Base-by-base conservation (phyloP, 2,329 filamentous ascomycete genomes). In the Sclerotinia sclerotiorum region DNA sequence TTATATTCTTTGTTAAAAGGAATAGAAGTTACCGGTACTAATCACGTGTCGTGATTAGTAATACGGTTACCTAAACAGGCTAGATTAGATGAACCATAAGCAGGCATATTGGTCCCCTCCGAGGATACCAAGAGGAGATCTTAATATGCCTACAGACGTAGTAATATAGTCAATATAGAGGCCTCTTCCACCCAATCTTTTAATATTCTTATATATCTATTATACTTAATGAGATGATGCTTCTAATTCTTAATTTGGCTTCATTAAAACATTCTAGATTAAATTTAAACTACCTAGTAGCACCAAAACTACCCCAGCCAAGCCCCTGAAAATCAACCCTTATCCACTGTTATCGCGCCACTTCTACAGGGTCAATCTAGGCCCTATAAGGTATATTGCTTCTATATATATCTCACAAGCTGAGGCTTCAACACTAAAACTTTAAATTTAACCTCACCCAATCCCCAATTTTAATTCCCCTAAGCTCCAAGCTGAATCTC, bases 291-390 rank as follows among this genome's bases (percentile, higher is more conserved):
- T 21, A 42, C 24, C 44, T 39, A 11, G 10, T 39, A 39, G 39
- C 39, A 39, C 39, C 39, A 11, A 39, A 39, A 8, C 39, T 39
- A 39, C 10, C 39, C 58, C 44, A 32, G 58, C 35, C 24, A 6
- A 56, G n/a, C 51, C 63, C 63, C 48, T 57, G 32, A 57, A 64
- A 44, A 57, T n/a, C 35, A 49, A 49, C 11, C 51, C 39, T 65
- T 65, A 56, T 65, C 27, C 29, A 51, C 32, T 51, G 60, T 39
- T 62, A 62, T 62, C 60, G 44, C n/a, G 5, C 27, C n/a, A 51
- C 19, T 15, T 19, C 5, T 5, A n/a, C 49, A 55, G 62, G 62
- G 46, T 29, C 35, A 11, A 55, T n/a, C 48, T 35, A 44, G 19
- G 35, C 11, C 27, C 15, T 29, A 5, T 3, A 19, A 19, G 21